A percentile compares a stretch with the other conserved stretches of the same genome.
phyloP scores from a whole-genome alignment of 2,329 filamentous ascomycete species.

The Neoascochyta sp. region DNA sequence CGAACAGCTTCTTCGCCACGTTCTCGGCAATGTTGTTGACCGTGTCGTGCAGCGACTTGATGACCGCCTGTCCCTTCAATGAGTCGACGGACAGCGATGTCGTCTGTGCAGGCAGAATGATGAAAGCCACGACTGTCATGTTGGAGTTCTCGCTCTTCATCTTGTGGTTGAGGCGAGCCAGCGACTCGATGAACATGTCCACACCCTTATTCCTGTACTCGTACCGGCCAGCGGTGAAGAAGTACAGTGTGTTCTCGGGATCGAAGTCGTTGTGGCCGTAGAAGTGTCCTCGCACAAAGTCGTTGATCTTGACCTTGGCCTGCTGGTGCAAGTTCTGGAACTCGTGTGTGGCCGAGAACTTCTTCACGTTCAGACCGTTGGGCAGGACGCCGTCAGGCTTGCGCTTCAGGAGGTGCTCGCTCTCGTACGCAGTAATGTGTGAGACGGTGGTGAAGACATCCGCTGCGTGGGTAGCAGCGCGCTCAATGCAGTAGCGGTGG shows the following conservation, averaged over 20 bases:
- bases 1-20: slow-evolving; percentile 90
- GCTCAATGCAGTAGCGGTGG: slow-evolving; percentile 96
- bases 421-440: slow-evolving; percentile 97
- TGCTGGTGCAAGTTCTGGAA: slow-evolving; percentile 98
- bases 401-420: slow-evolving; percentile 92
- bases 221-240: slow-evolving; percentile 95
- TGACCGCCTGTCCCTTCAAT: slow-evolving; percentile 92
- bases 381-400: slow-evolving; percentile 96
- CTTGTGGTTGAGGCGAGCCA: slow-evolving; percentile 89
- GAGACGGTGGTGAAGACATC: slow-evolving; percentile 99
- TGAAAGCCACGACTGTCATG: slow-evolving; percentile 92
- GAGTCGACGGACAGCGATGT: slow-evolving; percentile 93
- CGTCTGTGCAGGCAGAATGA: slow-evolving; percentile 98
- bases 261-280: slow-evolving; percentile 98
- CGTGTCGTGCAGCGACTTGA: slow-evolving; percentile 92
- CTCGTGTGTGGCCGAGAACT: slow-evolving; percentile 97
- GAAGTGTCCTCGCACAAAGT: slow-evolving; percentile 97
- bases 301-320: slow-evolving; percentile 95
- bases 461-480: slow-evolving; percentile 82
- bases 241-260: slow-evolving; percentile 91
- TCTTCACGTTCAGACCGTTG: slow-evolving; percentile 96
- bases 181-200: slow-evolving; percentile 98
- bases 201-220: slow-evolving; percentile 98
- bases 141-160: slow-evolving; percentile 83
- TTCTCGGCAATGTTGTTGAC: slow-evolving; percentile 88